Evolutionary conservation across 805 yeast species (phyloP), one percentile per base, ranked within the genome.

Genomic region (Starmerella vitae): DNA sequence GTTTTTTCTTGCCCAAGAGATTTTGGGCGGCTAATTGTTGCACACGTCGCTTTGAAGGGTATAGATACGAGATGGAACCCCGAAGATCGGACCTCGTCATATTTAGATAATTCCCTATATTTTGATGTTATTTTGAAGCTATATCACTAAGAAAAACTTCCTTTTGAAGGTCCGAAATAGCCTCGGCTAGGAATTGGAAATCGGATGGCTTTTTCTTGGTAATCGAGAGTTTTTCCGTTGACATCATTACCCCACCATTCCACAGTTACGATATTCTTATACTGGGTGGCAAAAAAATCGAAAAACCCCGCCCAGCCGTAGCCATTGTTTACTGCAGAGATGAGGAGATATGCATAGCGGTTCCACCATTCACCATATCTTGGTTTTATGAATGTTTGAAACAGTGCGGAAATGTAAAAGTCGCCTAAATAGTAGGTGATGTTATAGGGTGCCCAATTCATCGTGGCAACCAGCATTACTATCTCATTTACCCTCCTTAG

Each of bases 201-300:
- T 7, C 13, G 42, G 8, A 43, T 34, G 5, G 55, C 48, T 3
- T 38, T 18, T 1, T 30, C 44, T 7, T 36, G 20, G 33, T 31
- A 21, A 17, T 46, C 47, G 5, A 25, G n/a, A 0, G 44, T 41
- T 13, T 34, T 33, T 1, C 2, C 20, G 10, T 20, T 26, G 5
- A 39, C 54, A 17, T 34, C 27, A 41, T 72, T 74, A 1, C 82
- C 83, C 83, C 83, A 76, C 82, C 83, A 76, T 28, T 56, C 44
- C 9, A 74, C 36, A 4, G 52, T 44, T 67, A 21, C 79, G 78
- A 3, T 78, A 70, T 59, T 57, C 9, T 42, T 39, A 31, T 47
- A 47, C 7, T 60, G 59, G 20, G 70, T 63, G 24, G 62, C 54
- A 40, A 66, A 64, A 47, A 68, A 68, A 15, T 67, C 61, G 36